Percentiles rank a stretch among this genome's conserved stretches.
These are phyloP conservation scores for Candida germanica DNA, from an alignment of 805 yeast genomes.

Conservation along the genomic window DNA sequence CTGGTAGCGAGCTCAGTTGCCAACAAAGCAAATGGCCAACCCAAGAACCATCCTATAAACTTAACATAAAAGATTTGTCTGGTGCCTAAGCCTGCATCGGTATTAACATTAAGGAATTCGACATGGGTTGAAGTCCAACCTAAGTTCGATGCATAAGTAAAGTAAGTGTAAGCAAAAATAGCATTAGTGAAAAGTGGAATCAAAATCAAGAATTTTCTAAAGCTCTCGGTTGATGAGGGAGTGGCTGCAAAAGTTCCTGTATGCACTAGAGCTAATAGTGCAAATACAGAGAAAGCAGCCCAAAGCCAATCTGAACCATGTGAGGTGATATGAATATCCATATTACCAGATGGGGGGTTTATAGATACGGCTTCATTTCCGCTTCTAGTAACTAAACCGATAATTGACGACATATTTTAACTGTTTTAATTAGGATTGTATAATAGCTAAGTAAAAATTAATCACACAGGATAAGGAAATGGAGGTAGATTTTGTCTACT, in stretches of 20 bases:
- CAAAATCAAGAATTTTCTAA: constrained; percentile 33
- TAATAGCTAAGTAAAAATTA: too few species aligned
- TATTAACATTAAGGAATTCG: constrained; percentile 49
- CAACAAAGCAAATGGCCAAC: constrained; percentile 44
- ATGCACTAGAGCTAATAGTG: constrained; percentile 31
- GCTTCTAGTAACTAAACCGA: constrained; percentile 7
- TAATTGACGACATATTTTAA: constrained; percentile 8
- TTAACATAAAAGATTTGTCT: constrained; percentile 58
- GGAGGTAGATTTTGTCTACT: too few species aligned
- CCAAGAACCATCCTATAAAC: constrained; percentile 56
- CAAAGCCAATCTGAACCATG: constrained; percentile 70
- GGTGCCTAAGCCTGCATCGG: constrained; percentile 22
- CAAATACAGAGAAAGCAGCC: constrained; percentile 55
- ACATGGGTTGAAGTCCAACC: constrained; percentile 49
- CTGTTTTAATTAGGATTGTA: too few species aligned
- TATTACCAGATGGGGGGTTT: constrained; percentile 37
- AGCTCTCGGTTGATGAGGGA: constrained; percentile 19
- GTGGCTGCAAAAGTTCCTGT: constrained; percentile 23
- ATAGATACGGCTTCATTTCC: constrained; percentile 40
- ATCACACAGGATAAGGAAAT: too few species aligned
- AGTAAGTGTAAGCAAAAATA: constrained; percentile 47
- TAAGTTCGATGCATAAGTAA: constrained; percentile 54
- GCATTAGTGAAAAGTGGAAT: constrained; percentile 43
- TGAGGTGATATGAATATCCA: constrained; percentile 50
- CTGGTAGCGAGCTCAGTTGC: constrained; percentile 29